phyloP scores from a whole-genome alignment of 345 rosid genomes.

The Euphorbia lathyris region DNA sequence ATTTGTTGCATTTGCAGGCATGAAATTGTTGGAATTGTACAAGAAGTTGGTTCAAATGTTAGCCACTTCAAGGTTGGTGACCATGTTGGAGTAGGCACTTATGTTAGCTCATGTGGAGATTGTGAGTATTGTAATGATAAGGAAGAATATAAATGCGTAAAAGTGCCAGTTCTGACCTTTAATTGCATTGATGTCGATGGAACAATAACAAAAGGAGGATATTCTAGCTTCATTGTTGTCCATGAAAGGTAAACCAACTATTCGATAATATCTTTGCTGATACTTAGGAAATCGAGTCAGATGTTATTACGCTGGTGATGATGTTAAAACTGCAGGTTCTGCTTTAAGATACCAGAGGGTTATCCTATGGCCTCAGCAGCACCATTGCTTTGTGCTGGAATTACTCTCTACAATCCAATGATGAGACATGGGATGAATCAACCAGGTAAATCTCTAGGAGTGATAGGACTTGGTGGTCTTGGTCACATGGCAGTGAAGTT shows the following conservation, averaged over 20 bases:
- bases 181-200: constrained; percentile 73
- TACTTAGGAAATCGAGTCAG: not conserved
- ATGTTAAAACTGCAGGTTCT: constrained; percentile 52
- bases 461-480: constrained; percentile 89
- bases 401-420: constrained; percentile 87
- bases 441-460: constrained; percentile 75
- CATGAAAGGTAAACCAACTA: constrained; percentile 51
- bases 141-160: constrained; percentile 54
- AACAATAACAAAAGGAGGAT: constrained; percentile 79
- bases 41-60: constrained; percentile 73
- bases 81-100: constrained; percentile 88
- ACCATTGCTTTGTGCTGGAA: constrained; percentile 88
- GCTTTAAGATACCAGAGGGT: constrained; percentile 60
- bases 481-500: constrained; percentile 97
- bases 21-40: constrained; percentile 82
- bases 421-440: constrained; percentile 74
- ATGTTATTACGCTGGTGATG: not conserved
- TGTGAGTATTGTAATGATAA: constrained; percentile 65
- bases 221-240: constrained; percentile 68
- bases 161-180: constrained; percentile 55
- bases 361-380: constrained; percentile 76
- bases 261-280: too few relatives aligned
- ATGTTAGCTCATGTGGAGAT: constrained; percentile 72
- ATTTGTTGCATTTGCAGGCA: constrained; percentile 43
- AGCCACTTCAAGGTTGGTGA: constrained; percentile 64